Evolutionary conservation across 2,329 filamentous ascomycete genomes (phyloP).

Genomic region (Xylaria arbuscula): DNA sequence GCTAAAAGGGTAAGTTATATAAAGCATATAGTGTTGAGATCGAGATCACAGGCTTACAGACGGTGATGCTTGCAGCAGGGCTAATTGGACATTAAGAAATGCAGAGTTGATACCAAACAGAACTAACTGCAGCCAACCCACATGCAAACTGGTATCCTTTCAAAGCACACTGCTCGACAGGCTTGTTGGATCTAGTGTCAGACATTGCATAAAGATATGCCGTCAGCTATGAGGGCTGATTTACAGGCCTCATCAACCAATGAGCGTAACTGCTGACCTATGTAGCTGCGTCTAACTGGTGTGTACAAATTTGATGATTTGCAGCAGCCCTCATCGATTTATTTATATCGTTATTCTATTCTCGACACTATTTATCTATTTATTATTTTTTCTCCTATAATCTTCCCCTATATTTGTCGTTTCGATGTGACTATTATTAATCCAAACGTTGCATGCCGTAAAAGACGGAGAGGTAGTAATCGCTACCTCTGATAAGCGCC

Average conservation of each 20-base stretch:
- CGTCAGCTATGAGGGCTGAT: constrained; percentile 25
- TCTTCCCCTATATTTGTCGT: background rate
- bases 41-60: background rate
- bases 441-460: background rate
- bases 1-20: background rate
- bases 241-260: constrained; percentile 7
- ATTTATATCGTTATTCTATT: background rate
- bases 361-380: background rate
- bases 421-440: background rate
- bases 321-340: background rate
- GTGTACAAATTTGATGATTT: background rate
- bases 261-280: background rate
- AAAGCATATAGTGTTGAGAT: background rate
- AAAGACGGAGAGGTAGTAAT: background rate
- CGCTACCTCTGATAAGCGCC: background rate
- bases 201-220: constrained; percentile 23
- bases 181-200: background rate
- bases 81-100: background rate
- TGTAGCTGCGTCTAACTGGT: constrained; percentile 1
- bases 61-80: background rate
- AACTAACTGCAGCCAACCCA: background rate
- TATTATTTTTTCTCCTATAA: background rate
- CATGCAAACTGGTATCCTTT: background rate
- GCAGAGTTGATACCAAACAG: background rate
- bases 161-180: background rate